phyloP scores from a whole-genome alignment of 2,329 filamentous ascomycete species.

The Botrytis fragariae region DNA sequence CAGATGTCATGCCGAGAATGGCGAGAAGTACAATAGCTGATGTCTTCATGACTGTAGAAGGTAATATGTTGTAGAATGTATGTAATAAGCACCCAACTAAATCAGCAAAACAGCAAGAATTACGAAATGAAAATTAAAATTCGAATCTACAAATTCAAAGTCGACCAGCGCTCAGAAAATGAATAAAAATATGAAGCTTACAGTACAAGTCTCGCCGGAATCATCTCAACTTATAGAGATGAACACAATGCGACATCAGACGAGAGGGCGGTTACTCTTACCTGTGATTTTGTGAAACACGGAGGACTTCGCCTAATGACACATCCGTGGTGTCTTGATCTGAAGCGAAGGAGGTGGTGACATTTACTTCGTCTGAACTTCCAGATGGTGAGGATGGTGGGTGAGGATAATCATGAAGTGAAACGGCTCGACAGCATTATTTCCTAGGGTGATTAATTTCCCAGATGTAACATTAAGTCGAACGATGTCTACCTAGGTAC shows the following conservation, averaged over 20 bases:
- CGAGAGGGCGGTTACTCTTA: not conserved
- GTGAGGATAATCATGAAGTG: not conserved
- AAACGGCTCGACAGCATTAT: not conserved
- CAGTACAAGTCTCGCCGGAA: not conserved
- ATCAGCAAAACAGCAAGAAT: not conserved
- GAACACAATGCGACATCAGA: not conserved
- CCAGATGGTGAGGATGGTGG: constrained; percentile 14
- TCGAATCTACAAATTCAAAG: not conserved
- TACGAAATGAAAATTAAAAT: constrained; percentile 8
- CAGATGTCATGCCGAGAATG: constrained; percentile 21
- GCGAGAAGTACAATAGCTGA: constrained; percentile 20
- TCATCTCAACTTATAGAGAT: constrained; percentile 24
- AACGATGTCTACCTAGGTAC: not conserved
- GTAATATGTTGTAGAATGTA: constrained; percentile 5
- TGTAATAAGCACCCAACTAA: not conserved
- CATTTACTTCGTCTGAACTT: constrained; percentile 26
- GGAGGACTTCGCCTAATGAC: constrained; percentile 3
- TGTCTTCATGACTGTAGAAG: constrained; percentile 22
- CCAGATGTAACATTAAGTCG: not conserved
- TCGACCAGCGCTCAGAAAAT: constrained; percentile 25
- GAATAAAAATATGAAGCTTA: constrained; percentile 6
- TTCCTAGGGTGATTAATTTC: not conserved
- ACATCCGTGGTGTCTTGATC: constrained; percentile 6
- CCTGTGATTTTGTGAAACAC: constrained; percentile 1
- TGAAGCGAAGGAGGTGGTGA: constrained; percentile 13